Evolutionary conservation across 192 early-diverging fungal genomes (phyloP).

Genomic region (Ambispora gerdemannii): DNA sequence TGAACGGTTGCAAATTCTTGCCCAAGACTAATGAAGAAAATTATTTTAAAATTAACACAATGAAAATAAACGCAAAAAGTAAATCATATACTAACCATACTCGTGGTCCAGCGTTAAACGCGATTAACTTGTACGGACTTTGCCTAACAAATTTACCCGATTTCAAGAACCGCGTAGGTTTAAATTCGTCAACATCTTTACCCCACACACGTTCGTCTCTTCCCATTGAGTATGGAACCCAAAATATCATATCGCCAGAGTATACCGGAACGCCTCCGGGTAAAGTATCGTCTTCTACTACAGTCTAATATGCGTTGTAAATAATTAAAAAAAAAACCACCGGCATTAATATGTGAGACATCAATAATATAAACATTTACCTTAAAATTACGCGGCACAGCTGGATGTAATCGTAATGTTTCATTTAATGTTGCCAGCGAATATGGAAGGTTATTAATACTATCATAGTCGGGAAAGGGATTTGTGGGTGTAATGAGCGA

Average conservation of each 20-base stretch:
- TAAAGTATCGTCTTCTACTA: constrained; percentile 52
- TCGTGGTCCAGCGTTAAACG: constrained; percentile 60
- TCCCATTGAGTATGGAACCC: constrained; percentile 53
- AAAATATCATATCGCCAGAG: constrained; percentile 52
- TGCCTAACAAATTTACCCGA: constrained; percentile 33
- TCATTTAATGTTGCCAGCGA: constrained; percentile 36
- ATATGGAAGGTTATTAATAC: background rate
- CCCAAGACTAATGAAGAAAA: constrained; percentile 31
- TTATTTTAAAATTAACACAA: background rate
- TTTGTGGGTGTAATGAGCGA: background rate
- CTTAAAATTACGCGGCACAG: constrained; percentile 60
- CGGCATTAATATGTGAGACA: background rate
- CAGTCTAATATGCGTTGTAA: background rate
- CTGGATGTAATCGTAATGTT: constrained; percentile 62
- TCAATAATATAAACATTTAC: constrained; percentile 25
- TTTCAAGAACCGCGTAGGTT: constrained; percentile 65
- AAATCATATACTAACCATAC: constrained; percentile 30
- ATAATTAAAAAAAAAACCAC: background rate
- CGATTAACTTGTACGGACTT: constrained; percentile 47
- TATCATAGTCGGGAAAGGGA: background rate
- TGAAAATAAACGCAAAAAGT: background rate
- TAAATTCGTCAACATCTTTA: constrained; percentile 55
- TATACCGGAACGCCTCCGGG: constrained; percentile 58
- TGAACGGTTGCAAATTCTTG: constrained; percentile 44
- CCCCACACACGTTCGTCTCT: constrained; percentile 60